Conservation (phyloP, 257 asterid species). For the Ballota nigra region DNA sequence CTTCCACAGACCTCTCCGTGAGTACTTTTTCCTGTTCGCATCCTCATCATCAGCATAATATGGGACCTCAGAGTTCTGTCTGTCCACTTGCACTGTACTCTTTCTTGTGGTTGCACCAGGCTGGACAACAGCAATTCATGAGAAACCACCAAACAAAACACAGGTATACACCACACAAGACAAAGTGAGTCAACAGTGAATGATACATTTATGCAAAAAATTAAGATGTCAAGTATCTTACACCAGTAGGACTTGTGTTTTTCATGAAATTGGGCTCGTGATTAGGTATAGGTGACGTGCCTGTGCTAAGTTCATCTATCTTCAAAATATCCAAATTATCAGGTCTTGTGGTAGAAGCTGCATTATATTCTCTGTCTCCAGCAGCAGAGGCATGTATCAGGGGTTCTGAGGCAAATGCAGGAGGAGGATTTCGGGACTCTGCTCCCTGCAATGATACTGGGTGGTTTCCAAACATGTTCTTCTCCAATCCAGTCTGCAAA, state of each 20-base stretch:
- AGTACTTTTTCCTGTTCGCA: conserved; percentile 65
- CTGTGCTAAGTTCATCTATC: conserved; percentile 60
- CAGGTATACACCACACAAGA: not conserved
- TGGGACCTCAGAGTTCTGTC: conserved; percentile 72
- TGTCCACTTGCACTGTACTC: conserved; percentile 62
- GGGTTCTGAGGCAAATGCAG: conserved; percentile 86
- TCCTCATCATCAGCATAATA: conserved; percentile 94
- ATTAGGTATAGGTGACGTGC: not conserved
- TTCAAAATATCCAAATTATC: conserved; percentile 35
- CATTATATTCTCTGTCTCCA: conserved; percentile 17
- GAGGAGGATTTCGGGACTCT: conserved; percentile 79
- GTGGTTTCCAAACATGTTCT: conserved; percentile 89
- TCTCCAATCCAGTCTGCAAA: conserved; percentile 85
- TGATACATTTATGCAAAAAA: not conserved
- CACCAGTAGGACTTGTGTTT: conserved; percentile 69
- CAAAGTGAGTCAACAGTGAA: not conserved
- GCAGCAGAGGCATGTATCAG: conserved; percentile 37
- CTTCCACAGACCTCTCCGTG: conserved; percentile 62
- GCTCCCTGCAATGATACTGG: conserved; percentile 61
- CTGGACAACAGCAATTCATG: conserved; percentile 36
- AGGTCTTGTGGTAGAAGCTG: conserved; percentile 43
- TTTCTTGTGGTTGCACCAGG: conserved; percentile 90
- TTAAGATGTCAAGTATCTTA: conserved; percentile 35
- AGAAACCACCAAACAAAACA: conserved; percentile 18
- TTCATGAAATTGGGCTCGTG: conserved; percentile 49